Evolutionary conservation across 192 early-diverging fungal species (phyloP), one percentile per base, ranked within the genome.

Genomic region (Coemansia sp.): DNA sequence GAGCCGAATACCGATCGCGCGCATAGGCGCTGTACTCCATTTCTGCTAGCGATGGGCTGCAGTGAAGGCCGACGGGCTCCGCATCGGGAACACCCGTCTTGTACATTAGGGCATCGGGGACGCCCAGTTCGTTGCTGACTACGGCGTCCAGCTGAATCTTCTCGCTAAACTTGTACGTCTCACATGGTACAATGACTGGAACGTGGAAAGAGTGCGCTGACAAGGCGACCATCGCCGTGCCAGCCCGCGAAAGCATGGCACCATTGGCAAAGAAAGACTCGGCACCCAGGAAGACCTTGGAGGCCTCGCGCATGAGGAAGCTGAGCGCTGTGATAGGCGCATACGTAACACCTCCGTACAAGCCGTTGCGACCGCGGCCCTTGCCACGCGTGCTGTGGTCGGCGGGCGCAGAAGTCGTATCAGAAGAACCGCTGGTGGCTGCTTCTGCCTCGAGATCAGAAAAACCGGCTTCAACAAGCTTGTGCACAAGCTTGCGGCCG

Each of bases 231-330:
- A 94, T 85, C 19, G 98, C 89, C 5, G 94, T 96, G 13, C 96
- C 96, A 3, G 91, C 88, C 35, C 96, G 88, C 13, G 94, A 91
- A 70, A 98, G 89, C 62, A 97, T 77, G 7, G 94, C 92, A 17
- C 98, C 98, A 77, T 99, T 98, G 41, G 92, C 90, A 60, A 97
- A 85, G 34, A 99, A 77, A 1, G 94, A 90, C 65, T 94, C 90
- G 17, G 95, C 94, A n/a, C 98, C 96, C 70, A 99, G 72, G 59
- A 99, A 89, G 9, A 98, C 94, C 84, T 98, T 98, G 50, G 94
- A 91, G 9, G 90, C 95, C 61, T 92, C 87, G 19, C 88, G 85
- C 86, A 99, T 90, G 9, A 93, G 87, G 71, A 88, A 88, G 62
- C 89, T 88, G 44, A 83, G 80, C 19, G 80, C 75, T 3, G 72